Conservation (phyloP, 106 monocot species). For the Vanilla planifolia region DNA sequence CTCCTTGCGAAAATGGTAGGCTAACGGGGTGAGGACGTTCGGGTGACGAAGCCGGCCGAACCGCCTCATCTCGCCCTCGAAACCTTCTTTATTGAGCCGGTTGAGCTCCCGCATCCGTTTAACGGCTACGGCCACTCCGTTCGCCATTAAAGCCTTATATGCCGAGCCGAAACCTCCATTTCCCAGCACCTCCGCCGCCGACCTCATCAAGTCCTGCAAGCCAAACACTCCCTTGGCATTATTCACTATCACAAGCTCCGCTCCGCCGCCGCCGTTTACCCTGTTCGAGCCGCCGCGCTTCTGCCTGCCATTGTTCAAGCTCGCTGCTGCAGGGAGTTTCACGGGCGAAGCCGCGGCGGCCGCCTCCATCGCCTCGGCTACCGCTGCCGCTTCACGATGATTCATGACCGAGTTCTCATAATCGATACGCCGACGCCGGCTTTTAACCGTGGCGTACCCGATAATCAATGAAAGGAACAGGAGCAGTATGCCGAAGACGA, state of each 20-base stretch:
- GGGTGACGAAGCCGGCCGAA: constrained; percentile 41
- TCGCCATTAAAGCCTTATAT: constrained; percentile 35
- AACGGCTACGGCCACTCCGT: constrained; percentile 34
- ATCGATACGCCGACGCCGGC: background rate
- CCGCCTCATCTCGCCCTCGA: constrained; percentile 39
- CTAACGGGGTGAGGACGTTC: constrained; percentile 48
- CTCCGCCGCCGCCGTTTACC: background rate
- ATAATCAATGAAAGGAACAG: background rate
- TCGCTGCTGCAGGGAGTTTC: background rate
- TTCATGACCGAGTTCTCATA: constrained; percentile 16
- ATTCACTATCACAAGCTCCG: constrained; percentile 38
- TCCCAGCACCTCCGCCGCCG: constrained; percentile 59
- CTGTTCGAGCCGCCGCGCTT: background rate
- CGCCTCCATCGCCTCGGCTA: constrained; percentile 4
- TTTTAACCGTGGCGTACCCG: background rate
- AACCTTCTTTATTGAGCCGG: constrained; percentile 25
- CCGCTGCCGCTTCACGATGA: background rate
- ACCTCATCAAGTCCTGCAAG: constrained; percentile 59
- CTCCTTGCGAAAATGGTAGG: constrained; percentile 55
- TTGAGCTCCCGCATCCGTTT: constrained; percentile 55
- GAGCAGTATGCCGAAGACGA: background rate
- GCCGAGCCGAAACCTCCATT: constrained; percentile 49
- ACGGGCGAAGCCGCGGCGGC: background rate
- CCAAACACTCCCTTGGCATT: constrained; percentile 30
- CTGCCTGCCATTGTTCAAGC: background rate